These are phyloP conservation scores for Themeda triandra DNA, from an alignment of 176 grass and related monocot species.

Conservation along the genomic window DNA sequence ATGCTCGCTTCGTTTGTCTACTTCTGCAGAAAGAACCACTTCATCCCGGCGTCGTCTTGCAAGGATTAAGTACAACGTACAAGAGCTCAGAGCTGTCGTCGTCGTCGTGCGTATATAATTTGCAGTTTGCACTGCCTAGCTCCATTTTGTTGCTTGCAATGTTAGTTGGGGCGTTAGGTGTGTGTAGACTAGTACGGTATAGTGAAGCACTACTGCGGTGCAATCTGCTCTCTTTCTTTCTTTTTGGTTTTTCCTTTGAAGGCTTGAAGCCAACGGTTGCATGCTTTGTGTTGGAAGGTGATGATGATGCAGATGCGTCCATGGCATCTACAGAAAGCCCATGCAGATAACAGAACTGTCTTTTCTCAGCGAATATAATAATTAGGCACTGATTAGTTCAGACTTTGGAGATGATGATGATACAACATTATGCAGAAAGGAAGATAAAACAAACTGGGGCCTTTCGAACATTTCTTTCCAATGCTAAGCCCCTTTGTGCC, in stretches of 20 bases:
- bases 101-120: background rate
- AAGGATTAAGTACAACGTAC: background rate
- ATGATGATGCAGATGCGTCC: background rate
- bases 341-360: background rate
- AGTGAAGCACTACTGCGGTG: background rate
- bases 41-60: background rate
- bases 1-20: background rate
- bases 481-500: background rate
- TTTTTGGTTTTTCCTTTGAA: background rate
- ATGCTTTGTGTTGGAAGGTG: slow-evolving; percentile 13
- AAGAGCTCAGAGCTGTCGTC: background rate
- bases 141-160: background rate
- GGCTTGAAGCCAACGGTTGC: background rate
- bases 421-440: background rate
- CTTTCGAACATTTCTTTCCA: background rate
- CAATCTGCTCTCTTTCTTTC: background rate
- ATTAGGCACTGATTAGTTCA: background rate
- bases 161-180: background rate
- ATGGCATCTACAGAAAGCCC: slow-evolving; percentile 10
- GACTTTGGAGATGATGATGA: background rate
- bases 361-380: background rate
- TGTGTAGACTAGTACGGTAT: background rate
- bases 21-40: background rate
- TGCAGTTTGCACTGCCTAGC: background rate
- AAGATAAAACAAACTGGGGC: background rate